Evolutionary conservation across 148 eudicot species (phyloP).

Genomic region (Persicaria tinctoria): DNA sequence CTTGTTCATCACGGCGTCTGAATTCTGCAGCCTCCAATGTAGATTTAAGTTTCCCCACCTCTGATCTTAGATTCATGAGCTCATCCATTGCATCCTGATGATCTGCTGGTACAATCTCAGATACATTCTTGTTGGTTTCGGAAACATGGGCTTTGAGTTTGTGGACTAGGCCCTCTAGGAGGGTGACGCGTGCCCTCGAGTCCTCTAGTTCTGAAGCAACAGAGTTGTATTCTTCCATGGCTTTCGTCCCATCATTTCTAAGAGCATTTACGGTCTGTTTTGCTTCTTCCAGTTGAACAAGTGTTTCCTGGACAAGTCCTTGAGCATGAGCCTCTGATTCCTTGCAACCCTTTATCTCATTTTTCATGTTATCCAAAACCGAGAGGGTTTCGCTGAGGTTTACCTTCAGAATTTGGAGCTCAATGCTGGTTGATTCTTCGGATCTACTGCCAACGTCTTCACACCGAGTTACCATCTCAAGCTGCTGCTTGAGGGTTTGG

Average conservation of each 20-base stretch:
- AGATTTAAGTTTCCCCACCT: constrained; percentile 38
- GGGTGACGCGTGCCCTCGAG: constrained; percentile 44
- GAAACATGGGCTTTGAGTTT: constrained; percentile 30
- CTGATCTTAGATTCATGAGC: constrained; percentile 32
- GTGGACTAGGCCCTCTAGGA: constrained; percentile 47
- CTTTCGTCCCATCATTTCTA: constrained; percentile 33
- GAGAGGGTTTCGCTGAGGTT: constrained; percentile 43
- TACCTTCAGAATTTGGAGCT: constrained; percentile 44
- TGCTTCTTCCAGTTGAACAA: constrained; percentile 64
- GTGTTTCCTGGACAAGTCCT: constrained; percentile 41
- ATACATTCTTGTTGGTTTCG: constrained; percentile 5
- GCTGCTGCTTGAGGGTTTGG: constrained; percentile 43
- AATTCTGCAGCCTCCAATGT: constrained; percentile 51
- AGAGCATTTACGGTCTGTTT: constrained; percentile 54
- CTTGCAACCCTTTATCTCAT: constrained; percentile 43
- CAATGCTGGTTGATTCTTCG: constrained; percentile 30
- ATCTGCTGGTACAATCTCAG: neutral
- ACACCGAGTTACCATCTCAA: constrained; percentile 36
- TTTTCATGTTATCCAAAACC: constrained; percentile 51
- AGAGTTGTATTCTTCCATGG: constrained; percentile 34
- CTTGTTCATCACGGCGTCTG: constrained; percentile 48
- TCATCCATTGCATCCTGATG: constrained; percentile 22
- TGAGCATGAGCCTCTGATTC: constrained; percentile 63
- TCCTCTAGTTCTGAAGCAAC: constrained; percentile 46
- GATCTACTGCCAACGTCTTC: constrained; percentile 29